These are phyloP conservation scores for Coffea eugenioides DNA, from an alignment of 257 asterid species.

Conservation along the genomic window DNA sequence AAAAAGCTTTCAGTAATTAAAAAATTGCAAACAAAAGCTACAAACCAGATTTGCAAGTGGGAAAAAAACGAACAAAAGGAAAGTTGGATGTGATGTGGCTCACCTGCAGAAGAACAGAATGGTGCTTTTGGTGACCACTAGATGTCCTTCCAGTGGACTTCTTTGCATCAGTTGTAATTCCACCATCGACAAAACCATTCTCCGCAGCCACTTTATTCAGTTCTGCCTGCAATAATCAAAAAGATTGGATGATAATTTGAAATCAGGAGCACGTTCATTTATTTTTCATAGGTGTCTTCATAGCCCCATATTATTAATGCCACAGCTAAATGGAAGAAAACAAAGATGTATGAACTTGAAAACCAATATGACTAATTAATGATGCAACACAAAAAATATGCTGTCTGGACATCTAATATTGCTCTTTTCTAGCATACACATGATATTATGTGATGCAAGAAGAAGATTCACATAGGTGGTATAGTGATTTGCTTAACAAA, in stretches of 20 bases:
- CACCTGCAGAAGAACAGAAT: constrained; percentile 85
- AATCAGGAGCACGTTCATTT: constrained; percentile 1
- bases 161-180: constrained; percentile 34
- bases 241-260: not conserved
- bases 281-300: not conserved
- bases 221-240: constrained; percentile 54
- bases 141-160: constrained; percentile 25
- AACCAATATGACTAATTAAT: not conserved
- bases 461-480: not conserved
- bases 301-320: not conserved
- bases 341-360: not conserved
- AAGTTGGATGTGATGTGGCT: not conserved
- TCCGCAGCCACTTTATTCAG: constrained; percentile 56
- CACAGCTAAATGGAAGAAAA: not conserved
- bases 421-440: not conserved
- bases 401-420: too few species aligned
- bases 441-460: not conserved
- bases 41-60: not conserved
- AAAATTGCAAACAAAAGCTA: not conserved
- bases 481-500: not conserved
- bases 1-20: not conserved
- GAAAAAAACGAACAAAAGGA: not conserved
- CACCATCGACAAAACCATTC: constrained; percentile 47
- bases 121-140: constrained; percentile 41
- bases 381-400: not conserved